Base-by-base conservation (phyloP, 208 protist species). In the Herpetomonas muscarum region DNA sequence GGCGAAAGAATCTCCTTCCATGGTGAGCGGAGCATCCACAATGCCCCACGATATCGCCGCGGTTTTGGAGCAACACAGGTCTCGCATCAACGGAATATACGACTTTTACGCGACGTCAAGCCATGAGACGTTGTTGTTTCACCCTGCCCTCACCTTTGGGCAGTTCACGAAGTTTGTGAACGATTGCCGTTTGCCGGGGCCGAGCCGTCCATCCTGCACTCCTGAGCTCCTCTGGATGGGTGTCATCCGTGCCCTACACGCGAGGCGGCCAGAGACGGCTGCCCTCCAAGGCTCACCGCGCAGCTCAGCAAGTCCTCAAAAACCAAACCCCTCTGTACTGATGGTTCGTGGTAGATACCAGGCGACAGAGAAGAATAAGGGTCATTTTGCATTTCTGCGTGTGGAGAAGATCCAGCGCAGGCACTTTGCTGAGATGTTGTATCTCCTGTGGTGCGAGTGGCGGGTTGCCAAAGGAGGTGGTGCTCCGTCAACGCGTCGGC, bases 141-240 rank as follows among this genome's bases (percentile, higher is more conserved):
- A 77, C 22, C 76, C 74, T n/a, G 37, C 42, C 15, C 81, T 90
- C 74, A 62, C 63, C 5, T 51, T 87, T 24, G 29, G 49, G 24
- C 56, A 82, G 26, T 85, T 90, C 61, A 72, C 76, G 17, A 61
- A 44, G 19, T 54, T 90, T 41, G 59, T 81, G 36, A 70, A 64
- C 45, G 79, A 90, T 53, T 73, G 64, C 48, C 49, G 55, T 12
- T 49, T 87, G 1, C 10, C 41, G 10, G 67, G 65, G 48, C 56
- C 44, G 17, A 5, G 46, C 41, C 41, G 53, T 34, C 62, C 59
- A 24, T 56, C 72, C 19, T 68, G 64, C 26, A 69, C 74, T 17
- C 58, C 78, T 3, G 76, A 87, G 54, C 49, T 87, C 31, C 46
- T 90, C 15, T 87, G 79, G 83, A 90, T 90, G 70, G 60, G 58